phyloP scores from a whole-genome alignment of 768 basidiomycete species.

The Tulasnella sp. region DNA sequence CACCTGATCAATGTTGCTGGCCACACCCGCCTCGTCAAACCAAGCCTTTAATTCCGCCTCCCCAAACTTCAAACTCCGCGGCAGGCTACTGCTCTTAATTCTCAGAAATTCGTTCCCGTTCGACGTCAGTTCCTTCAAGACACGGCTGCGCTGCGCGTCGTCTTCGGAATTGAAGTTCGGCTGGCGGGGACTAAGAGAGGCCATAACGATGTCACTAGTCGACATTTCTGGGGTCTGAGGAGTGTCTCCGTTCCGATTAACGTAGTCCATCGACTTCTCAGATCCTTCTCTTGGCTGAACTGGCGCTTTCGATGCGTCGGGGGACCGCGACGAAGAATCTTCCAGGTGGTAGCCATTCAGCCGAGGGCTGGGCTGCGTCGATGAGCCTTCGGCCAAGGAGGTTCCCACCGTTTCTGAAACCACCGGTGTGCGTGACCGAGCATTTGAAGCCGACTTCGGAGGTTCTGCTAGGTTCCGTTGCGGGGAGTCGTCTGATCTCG shows the following conservation, averaged over 20 bases:
- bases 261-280: neutral
- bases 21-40: constrained; percentile 20
- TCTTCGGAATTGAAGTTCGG: neutral
- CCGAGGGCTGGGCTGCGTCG: neutral
- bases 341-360: neutral
- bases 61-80: constrained; percentile 23
- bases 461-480: neutral
- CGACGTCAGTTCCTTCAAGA: constrained; percentile 39
- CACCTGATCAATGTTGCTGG: constrained; percentile 44
- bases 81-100: constrained; percentile 37
- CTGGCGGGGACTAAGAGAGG: neutral
- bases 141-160: constrained; percentile 7
- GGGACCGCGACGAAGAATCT: neutral
- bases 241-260: neutral
- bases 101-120: constrained; percentile 60
- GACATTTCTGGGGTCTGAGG: neutral
- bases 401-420: neutral
- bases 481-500: neutral
- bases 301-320: neutral
- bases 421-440: neutral
- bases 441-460: neutral
- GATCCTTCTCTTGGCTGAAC: constrained; percentile 9
- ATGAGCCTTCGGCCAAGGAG: neutral
- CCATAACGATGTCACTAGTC: neutral
- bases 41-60: neutral